Conservation (phyloP, 129 eudicot species). For the Kitagawia praeruptora region DNA sequence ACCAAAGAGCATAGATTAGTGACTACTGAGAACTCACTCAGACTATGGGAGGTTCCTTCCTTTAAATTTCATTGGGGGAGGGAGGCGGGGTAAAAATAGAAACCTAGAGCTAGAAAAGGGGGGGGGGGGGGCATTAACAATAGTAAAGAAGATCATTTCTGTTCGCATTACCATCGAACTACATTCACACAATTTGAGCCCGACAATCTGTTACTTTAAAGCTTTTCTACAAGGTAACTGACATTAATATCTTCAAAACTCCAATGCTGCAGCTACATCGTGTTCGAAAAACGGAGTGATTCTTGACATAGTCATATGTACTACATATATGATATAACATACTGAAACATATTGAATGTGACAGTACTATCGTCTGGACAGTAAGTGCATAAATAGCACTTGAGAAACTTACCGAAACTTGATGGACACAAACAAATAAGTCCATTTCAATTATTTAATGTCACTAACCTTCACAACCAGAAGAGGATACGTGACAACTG, state of each 20-base stretch:
- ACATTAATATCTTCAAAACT: too few relatives aligned
- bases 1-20: neutral
- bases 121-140: too few relatives aligned
- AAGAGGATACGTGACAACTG: constrained; percentile 91
- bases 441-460: neutral
- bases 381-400: neutral
- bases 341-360: neutral
- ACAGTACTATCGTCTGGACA: neutral
- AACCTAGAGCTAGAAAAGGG: too few relatives aligned
- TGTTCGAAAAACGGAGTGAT: too few relatives aligned
- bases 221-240: too few relatives aligned
- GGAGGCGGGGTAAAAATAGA: too few relatives aligned
- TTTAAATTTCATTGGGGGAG: too few relatives aligned
- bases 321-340: neutral
- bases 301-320: neutral
- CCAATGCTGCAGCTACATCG: too few relatives aligned
- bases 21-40: neutral
- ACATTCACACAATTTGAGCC: too few relatives aligned
- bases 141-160: too few relatives aligned
- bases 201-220: too few relatives aligned
- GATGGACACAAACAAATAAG: neutral
- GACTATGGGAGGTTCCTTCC: neutral
- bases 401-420: neutral
- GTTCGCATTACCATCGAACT: too few relatives aligned
- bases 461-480: constrained; percentile 77